phyloP scores from a whole-genome alignment of 495 filamentous ascomycete species.

The Penicillium antarcticum region DNA sequence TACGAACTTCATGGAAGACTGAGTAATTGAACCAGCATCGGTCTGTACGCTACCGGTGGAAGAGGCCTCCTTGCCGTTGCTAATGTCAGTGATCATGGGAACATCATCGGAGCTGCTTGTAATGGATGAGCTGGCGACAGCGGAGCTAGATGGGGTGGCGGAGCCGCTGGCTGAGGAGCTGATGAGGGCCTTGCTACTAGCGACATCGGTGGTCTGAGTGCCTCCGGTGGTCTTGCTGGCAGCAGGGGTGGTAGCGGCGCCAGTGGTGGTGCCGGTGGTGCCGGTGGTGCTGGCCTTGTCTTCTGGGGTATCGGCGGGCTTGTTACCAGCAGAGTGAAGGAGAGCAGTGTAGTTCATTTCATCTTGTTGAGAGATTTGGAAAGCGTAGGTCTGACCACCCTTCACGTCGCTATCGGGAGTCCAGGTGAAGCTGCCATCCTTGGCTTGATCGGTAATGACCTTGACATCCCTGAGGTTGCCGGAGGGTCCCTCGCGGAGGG shows the following conservation, averaged over 20 bases:
- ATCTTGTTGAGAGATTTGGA: slow-evolving; percentile 42
- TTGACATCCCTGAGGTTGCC: slow-evolving; percentile 39
- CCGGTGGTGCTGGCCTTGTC: slow-evolving; percentile 13
- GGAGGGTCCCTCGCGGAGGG: slow-evolving; percentile 40
- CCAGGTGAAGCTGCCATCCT: slow-evolving; percentile 41
- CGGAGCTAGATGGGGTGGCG: slow-evolving; percentile 14
- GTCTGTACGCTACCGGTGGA: slow-evolving; percentile 12
- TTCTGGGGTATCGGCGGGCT: slow-evolving; percentile 19
- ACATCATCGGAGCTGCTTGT: slow-evolving; percentile 2
- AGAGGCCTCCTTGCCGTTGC: slow-evolving; percentile 11
- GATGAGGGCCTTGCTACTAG: slow-evolving; percentile 19
- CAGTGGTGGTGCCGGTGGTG: slow-evolving; percentile 5
- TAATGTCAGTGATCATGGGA: background rate
- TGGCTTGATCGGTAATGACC: slow-evolving; percentile 33
- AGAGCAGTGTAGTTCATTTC: slow-evolving; percentile 46
- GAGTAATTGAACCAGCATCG: slow-evolving; percentile 12
- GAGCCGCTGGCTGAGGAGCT: slow-evolving; percentile 8
- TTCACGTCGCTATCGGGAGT: slow-evolving; percentile 33
- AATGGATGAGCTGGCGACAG: slow-evolving; percentile 4
- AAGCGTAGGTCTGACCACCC: slow-evolving; percentile 41
- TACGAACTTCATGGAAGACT: slow-evolving; percentile 13
- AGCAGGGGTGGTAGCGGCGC: slow-evolving; percentile 1
- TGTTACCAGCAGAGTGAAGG: slow-evolving; percentile 16
- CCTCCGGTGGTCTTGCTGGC: background rate
- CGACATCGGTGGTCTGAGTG: background rate